A percentile compares a stretch with the other conserved stretches of the same genome.
phyloP scores from a whole-genome alignment of 805 yeast species.

The Saturnispora besseyi region DNA sequence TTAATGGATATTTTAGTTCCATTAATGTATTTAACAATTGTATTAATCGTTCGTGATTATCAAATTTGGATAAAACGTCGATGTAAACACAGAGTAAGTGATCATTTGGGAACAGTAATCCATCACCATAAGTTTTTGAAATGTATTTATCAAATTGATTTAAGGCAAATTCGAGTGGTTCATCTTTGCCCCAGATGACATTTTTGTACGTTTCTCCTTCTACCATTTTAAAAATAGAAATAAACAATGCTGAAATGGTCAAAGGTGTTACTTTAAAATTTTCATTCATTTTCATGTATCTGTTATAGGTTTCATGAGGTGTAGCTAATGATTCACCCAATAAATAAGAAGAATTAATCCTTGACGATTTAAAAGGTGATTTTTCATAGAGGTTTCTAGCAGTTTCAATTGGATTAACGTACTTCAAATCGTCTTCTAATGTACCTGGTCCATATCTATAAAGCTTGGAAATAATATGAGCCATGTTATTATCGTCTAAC shows the following conservation, averaged over 20 bases:
- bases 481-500: conserved; percentile 22
- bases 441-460: conserved; percentile 19
- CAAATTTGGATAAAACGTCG: conserved; percentile 37
- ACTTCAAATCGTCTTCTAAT: conserved; percentile 6
- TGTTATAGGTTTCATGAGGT: conserved; percentile 24
- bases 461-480: conserved; percentile 20
- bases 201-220: conserved; percentile 12
- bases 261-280: conserved; percentile 16
- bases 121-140: conserved; percentile 28
- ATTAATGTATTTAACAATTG: conserved; percentile 50
- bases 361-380: conserved; percentile 16
- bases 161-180: conserved; percentile 53
- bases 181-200: conserved; percentile 38
- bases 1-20: conserved; percentile 26
- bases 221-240: conserved; percentile 33
- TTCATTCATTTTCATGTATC: conserved; percentile 19
- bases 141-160: conserved; percentile 42
- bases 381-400: conserved; percentile 20
- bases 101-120: conserved; percentile 35
- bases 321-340: conserved; percentile 29
- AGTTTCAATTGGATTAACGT: conserved; percentile 14
- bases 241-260: conserved; percentile 38
- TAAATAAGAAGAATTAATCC: conserved; percentile 19
- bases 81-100: conserved; percentile 47
- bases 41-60: conserved; percentile 40